Evolutionary conservation across 768 basidiomycete genomes (phyloP).

Genomic region (Podaxis sp.): DNA sequence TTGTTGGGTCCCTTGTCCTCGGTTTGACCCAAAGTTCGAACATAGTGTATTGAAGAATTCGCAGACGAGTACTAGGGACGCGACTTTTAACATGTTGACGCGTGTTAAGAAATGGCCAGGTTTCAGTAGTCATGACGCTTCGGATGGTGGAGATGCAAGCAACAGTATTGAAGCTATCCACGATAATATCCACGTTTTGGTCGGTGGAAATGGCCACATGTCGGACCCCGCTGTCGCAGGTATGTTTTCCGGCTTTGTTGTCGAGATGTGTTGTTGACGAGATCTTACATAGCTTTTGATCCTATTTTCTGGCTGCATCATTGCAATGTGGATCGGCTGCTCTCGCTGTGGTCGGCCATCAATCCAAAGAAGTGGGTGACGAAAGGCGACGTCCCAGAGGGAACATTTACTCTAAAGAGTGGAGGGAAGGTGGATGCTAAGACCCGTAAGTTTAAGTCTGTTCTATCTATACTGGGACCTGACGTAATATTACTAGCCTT

Average conservation of each 20-base stretch:
- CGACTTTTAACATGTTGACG: constrained; percentile 32
- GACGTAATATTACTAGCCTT: constrained; percentile 27
- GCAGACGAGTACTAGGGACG: constrained; percentile 22
- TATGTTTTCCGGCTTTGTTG: constrained; percentile 15
- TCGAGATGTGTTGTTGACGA: not conserved
- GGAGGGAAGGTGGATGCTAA: constrained; percentile 22
- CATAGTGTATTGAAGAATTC: constrained; percentile 22
- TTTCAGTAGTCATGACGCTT: constrained; percentile 42
- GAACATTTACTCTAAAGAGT: constrained; percentile 30
- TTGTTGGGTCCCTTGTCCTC: not conserved
- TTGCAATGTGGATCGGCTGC: constrained; percentile 44
- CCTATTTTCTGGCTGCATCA: constrained; percentile 51
- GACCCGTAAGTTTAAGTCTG: constrained; percentile 23
- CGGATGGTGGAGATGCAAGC: constrained; percentile 29
- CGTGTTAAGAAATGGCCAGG: constrained; percentile 33
- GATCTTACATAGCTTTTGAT: constrained; percentile 35
- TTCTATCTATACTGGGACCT: not conserved
- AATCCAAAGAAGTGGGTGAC: constrained; percentile 39
- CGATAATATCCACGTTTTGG: constrained; percentile 38
- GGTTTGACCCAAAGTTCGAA: not conserved
- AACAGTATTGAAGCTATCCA: constrained; percentile 47
- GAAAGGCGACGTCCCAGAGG: constrained; percentile 24
- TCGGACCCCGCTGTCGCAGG: constrained; percentile 33
- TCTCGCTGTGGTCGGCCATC: constrained; percentile 44
- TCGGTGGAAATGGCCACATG: constrained; percentile 40